Base-by-base conservation (phyloP, 2,329 filamentous ascomycete species). In the Verticillium nonalfalfae region DNA sequence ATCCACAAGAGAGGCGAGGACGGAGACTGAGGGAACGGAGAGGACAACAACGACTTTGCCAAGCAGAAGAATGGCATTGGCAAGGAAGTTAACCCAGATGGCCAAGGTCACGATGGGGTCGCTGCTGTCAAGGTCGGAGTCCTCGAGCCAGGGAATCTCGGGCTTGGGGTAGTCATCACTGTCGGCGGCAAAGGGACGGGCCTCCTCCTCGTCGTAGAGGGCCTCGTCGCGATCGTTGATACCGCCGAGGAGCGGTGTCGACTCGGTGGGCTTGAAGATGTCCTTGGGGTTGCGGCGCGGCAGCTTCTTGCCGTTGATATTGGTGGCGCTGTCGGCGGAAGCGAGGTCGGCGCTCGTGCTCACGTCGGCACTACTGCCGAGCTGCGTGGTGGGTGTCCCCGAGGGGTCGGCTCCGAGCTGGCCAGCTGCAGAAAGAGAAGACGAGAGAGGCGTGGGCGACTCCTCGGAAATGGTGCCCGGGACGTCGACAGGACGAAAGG, bases 271-370 rank as follows among this genome's bases (percentile, higher is more conserved):
- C 45, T 90, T 91, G 74, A 96, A 97, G 60, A 97, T 86, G 68
- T 93, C 91, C 71, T 90, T 91, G 1, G 92, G 91, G 0, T 93
- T 97, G 58, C 91, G 85, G 72, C 90, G 91, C 65, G 92, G 79
- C 61, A 92, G 80, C 68, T 84, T 87, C 66, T 79, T 81, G 38
- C 69, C 66, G 60, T 62, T 58, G 62, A 63, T 58, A 66, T 63
- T 65, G 61, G 63, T 61, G 40, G 62, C 62, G 61, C 62, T 61
- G 40, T 58, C 60, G 34, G 59, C 50, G 57, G 50, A 59, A 33
- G 35, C 1, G 35, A 36, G 9, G 13, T 36, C 35, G 60, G 62
- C 69, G 70, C 65, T 69, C 75, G 60, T 70, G 66, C 67, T 60
- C 63, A 71, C 66, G 56, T 66, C 66, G 72, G 73, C 1, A 79